These are phyloP conservation scores for Cordyceps cateniannulata DNA, from an alignment of 2,329 filamentous ascomycete genomes.

Conservation along the genomic window DNA sequence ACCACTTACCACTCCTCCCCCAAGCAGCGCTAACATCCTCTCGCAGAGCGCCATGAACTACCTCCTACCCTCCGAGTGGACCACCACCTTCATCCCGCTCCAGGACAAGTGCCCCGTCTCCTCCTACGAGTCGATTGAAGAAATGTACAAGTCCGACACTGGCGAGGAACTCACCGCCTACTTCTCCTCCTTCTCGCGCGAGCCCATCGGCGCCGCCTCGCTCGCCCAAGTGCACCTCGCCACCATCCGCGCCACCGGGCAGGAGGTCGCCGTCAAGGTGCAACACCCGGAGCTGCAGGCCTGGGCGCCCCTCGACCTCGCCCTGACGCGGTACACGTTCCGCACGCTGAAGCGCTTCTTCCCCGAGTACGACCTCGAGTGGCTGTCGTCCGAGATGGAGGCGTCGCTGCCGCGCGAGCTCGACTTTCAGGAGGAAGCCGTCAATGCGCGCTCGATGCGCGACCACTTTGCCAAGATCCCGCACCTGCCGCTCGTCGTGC, in stretches of 20 bases:
- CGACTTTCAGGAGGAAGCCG: slow-evolving; percentile 78
- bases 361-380: slow-evolving; percentile 94
- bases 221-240: slow-evolving; percentile 92
- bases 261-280: slow-evolving; percentile 91
- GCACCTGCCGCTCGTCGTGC: slow-evolving; percentile 77
- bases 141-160: slow-evolving; percentile 82
- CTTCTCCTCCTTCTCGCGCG: slow-evolving; percentile 75
- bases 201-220: slow-evolving; percentile 86
- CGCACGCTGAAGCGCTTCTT: slow-evolving; percentile 84
- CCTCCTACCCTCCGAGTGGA: slow-evolving; percentile 86
- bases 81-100: slow-evolving; percentile 87
- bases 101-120: slow-evolving; percentile 96
- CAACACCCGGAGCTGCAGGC: slow-evolving; percentile 86
- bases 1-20: neutral
- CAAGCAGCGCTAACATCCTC: slow-evolving; percentile 19
- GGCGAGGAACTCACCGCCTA: slow-evolving; percentile 70
- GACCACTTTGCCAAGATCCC: slow-evolving; percentile 73
- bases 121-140: slow-evolving; percentile 75
- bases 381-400: slow-evolving; percentile 92
- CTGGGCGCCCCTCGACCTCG: slow-evolving; percentile 84
- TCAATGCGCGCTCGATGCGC: slow-evolving; percentile 73
- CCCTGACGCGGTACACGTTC: slow-evolving; percentile 83
- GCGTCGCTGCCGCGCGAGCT: slow-evolving; percentile 83
- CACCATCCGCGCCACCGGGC: slow-evolving; percentile 71
- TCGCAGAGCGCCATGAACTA: slow-evolving; percentile 88